Percentiles rank a stretch among this genome's conserved stretches.
Evolutionary conservation across 2,329 filamentous ascomycete genomes (phyloP).

Genomic region (Fusarium luffae): DNA sequence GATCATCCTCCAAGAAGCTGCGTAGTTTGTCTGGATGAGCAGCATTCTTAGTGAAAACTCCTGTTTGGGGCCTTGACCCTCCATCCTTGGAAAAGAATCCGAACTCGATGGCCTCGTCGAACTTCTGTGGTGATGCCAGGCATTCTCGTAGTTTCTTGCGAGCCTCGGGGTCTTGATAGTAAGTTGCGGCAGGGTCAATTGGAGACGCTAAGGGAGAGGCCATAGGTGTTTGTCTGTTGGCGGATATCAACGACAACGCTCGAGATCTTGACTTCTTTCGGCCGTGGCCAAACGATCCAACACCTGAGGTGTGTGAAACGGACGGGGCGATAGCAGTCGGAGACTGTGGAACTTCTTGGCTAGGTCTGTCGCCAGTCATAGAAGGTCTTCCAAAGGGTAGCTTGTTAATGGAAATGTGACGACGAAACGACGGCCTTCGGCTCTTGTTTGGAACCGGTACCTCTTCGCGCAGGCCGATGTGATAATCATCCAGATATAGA

Average conservation of each 20-base stretch:
- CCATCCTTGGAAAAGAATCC: conserved; percentile 79
- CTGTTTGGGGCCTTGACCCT: conserved; percentile 49
- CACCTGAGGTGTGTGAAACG: conserved; percentile 35
- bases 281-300: conserved; percentile 50
- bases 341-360: conserved; percentile 53
- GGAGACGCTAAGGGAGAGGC: conserved; percentile 40
- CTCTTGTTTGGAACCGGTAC: conserved; percentile 57
- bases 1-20: conserved; percentile 69
- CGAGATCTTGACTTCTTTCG: conserved; percentile 66
- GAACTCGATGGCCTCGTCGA: conserved; percentile 94
- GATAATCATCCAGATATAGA: conserved; percentile 76
- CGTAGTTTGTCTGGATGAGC: conserved; percentile 62
- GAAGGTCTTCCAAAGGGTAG: conserved; percentile 69
- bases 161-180: conserved; percentile 92
- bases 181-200: conserved; percentile 78
- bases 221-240: conserved; percentile 53
- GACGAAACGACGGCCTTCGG: conserved; percentile 71
- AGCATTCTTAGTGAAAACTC: conserved; percentile 42
- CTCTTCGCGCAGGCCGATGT: conserved; percentile 68
- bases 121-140: conserved; percentile 90
- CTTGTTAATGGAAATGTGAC: conserved; percentile 77
- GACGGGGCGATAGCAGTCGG: conserved; percentile 41
- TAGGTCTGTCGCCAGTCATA: conserved; percentile 62
- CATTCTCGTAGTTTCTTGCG: conserved; percentile 87
- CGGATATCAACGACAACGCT: conserved; percentile 64